Evolutionary conservation across 805 yeast species (phyloP), one percentile per base, ranked within the genome.

Genomic region (Metschnikowia peoriensis): DNA sequence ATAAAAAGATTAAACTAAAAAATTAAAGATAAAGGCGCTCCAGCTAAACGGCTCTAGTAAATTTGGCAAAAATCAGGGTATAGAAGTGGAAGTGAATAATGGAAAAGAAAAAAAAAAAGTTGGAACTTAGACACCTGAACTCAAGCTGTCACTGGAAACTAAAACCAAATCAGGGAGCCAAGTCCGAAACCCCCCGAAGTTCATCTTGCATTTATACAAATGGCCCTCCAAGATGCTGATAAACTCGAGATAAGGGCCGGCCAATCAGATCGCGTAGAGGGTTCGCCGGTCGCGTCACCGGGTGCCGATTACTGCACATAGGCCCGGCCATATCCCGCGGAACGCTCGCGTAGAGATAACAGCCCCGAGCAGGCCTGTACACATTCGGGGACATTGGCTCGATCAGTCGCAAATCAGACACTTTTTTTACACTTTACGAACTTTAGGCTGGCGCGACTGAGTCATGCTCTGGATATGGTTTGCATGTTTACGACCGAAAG

Each of bases 211-310:
- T 41, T 47, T 47, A 47, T 47, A 41, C n/a, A 40, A 11, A 4
- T 12, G 15, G 45, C 35, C 10, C 22, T 32, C 32, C 3, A 22
- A 17, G 41, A 38, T 32, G 16, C 39, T 38, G 52, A 49, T 49
- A 49, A 44, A 22, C 22, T 22, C 47, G 40, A 27, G 34, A 45
- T 41, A 38, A 41, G 16, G 17, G 27, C 39, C 40, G 27, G 46
- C 51, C 49, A 52, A 54, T 52, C 55, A 55, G 28, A 41, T 41
- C 46, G 22, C 22, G 28, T 43, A 12, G 16, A 28, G 28, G 37
- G 40, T 46, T 45, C 41, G 38, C 35, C 41, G 46, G 35, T 35
- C 11, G 41, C 41, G 16, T 14, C 7, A 1, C 17, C 22, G 12
- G 37, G 11, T 46, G 44, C 44, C 6, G 5, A 22, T 28, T 17